A percentile compares a stretch with the other conserved stretches of the same genome.
phyloP scores from a whole-genome alignment of 2,329 filamentous ascomycete genomes.

The Aspergillus transmontanensis region DNA sequence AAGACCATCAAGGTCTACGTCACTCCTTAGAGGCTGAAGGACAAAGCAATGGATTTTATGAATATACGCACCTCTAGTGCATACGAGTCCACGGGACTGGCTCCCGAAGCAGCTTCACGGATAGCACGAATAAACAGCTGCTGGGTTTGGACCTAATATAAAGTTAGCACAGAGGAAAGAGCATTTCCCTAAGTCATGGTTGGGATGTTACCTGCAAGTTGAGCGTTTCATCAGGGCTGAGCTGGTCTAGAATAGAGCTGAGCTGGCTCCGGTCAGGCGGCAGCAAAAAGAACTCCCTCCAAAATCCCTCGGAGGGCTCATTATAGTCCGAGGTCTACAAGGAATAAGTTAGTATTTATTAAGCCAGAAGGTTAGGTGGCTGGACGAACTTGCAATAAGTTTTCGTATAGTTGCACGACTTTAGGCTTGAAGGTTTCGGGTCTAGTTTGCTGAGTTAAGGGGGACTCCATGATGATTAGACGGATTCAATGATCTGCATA shows the following conservation, averaged over 20 bases:
- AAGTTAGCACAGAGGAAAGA: constrained; percentile 20
- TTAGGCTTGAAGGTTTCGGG: constrained; percentile 93
- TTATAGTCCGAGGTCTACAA: constrained; percentile 64
- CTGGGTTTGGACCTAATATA: constrained; percentile 63
- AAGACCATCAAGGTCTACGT: constrained; percentile 84
- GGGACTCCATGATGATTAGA: constrained; percentile 74
- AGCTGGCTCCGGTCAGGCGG: constrained; percentile 74
- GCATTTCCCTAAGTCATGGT: no score
- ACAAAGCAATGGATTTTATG: constrained; percentile 7
- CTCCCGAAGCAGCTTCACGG: constrained; percentile 63
- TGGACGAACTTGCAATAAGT: constrained; percentile 65
- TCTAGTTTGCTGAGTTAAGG: constrained; percentile 86
- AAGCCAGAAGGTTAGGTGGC: constrained; percentile 2
- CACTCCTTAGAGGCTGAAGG: constrained; percentile 44
- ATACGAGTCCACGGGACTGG: constrained; percentile 68
- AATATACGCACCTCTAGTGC: constrained; percentile 73
- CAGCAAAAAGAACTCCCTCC: constrained; percentile 92
- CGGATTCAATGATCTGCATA: constrained; percentile 21
- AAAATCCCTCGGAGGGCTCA: constrained; percentile 86
- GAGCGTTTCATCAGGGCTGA: constrained; percentile 74
- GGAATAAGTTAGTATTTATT: constrained; percentile 13
- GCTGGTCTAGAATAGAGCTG: constrained; percentile 67
- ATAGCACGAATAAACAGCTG: constrained; percentile 78
- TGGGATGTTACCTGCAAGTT: constrained; percentile 64
- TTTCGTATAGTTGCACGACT: constrained; percentile 85